A percentile compares a stretch with the other conserved stretches of the same genome.
Evolutionary conservation across 768 basidiomycete genomes (phyloP).

Genomic region (Flagelloscypha sp.): DNA sequence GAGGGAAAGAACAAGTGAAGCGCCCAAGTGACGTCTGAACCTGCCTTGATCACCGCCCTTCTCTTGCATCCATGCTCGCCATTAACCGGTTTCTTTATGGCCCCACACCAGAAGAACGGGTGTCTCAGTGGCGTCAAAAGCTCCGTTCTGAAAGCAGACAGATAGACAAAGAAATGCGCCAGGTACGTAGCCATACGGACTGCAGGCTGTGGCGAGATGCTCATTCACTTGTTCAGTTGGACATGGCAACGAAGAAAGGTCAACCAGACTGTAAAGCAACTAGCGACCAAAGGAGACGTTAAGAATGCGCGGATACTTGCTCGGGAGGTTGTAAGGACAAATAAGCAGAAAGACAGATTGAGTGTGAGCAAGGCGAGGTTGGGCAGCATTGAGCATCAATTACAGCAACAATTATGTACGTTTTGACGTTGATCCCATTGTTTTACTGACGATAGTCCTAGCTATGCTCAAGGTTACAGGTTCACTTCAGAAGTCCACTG

Average conservation of each 20-base stretch:
- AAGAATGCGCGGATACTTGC: constrained; percentile 92
- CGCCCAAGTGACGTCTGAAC: neutral
- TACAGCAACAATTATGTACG: constrained; percentile 88
- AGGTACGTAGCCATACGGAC: constrained; percentile 48
- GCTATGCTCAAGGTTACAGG: constrained; percentile 97
- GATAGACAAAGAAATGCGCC: constrained; percentile 90
- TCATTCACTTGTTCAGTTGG: constrained; percentile 46
- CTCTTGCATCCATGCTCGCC: constrained; percentile 51
- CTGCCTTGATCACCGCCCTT: neutral
- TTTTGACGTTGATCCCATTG: constrained; percentile 7
- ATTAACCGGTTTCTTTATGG: constrained; percentile 95
- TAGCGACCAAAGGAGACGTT: constrained; percentile 85
- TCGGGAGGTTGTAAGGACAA: constrained; percentile 86
- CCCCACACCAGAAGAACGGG: constrained; percentile 90
- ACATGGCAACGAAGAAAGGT: constrained; percentile 73
- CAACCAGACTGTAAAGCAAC: constrained; percentile 72
- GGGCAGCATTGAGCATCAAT: constrained; percentile 82
- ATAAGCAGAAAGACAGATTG: constrained; percentile 89
- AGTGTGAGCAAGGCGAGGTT: constrained; percentile 89
- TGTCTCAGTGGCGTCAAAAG: constrained; percentile 86
- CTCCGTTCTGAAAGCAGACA: constrained; percentile 73
- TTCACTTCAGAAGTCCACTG: constrained; percentile 94
- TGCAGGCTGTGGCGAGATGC: constrained; percentile 13
- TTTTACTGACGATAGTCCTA: constrained; percentile 20
- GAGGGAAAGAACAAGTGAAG: constrained; percentile 1